A percentile compares a stretch with the other conserved stretches of the same genome.
These are phyloP conservation scores for Fusarium veterinarium DNA, from an alignment of 2,329 filamentous ascomycete species.

Conservation along the genomic window DNA sequence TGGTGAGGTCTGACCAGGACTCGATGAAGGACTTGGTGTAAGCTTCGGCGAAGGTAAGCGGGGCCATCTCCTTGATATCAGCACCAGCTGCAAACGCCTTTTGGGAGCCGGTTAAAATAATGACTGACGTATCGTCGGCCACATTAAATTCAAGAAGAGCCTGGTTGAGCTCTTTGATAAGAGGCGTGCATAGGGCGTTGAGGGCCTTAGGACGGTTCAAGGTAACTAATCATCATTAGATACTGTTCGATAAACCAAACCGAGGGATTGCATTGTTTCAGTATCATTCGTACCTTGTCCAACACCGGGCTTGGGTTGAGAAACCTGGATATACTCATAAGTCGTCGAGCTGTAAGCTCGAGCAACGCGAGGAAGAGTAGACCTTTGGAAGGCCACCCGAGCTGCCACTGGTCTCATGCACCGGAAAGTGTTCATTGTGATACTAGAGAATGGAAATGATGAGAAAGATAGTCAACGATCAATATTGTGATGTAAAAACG, in stretches of 20 bases:
- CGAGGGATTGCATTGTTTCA: neutral
- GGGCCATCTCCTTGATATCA: slow-evolving; percentile 99
- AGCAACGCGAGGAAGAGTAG: slow-evolving; percentile 66
- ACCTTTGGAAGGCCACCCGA: slow-evolving; percentile 61
- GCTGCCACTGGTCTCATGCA: slow-evolving; percentile 68
- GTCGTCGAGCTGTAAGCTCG: slow-evolving; percentile 64
- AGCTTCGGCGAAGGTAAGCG: slow-evolving; percentile 86
- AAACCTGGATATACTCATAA: slow-evolving; percentile 87
- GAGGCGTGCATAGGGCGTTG: slow-evolving; percentile 90
- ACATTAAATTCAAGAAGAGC: slow-evolving; percentile 78
- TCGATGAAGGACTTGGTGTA: slow-evolving; percentile 95
- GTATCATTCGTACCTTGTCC: slow-evolving; percentile 81
- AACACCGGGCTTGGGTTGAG: slow-evolving; percentile 87
- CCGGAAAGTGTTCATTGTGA: slow-evolving; percentile 64
- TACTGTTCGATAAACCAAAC: neutral
- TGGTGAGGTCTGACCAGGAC: slow-evolving; percentile 88
- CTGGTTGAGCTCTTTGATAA: slow-evolving; percentile 89
- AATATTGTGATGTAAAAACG: neutral
- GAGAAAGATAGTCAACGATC: slow-evolving; percentile 2
- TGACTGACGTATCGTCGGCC: slow-evolving; percentile 76
- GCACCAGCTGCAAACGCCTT: slow-evolving; percentile 95
- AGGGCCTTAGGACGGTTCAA: slow-evolving; percentile 94
- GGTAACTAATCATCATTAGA: slow-evolving; percentile 71
- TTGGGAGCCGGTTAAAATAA: slow-evolving; percentile 88
- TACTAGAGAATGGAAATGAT: neutral